Evolutionary conservation across 352 stramenopile genomes (phyloP).

Genomic region (Plasmopara halstedii): DNA sequence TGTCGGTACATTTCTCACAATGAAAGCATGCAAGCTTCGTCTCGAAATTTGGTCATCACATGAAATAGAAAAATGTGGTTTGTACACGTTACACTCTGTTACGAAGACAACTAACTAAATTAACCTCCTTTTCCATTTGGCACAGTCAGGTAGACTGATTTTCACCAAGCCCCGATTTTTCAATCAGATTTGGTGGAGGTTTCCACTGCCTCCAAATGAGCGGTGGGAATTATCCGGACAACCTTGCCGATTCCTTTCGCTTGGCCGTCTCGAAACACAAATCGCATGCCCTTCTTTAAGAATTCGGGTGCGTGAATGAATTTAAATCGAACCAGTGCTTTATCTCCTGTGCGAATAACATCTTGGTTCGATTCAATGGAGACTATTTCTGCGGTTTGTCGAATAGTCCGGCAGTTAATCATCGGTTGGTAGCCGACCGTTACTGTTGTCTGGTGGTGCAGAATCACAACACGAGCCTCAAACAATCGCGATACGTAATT

Average conservation of each 20-base stretch:
- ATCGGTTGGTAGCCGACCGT: constrained; percentile 91
- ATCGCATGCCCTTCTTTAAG: constrained; percentile 92
- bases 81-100: too few relatives aligned
- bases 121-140: too few relatives aligned
- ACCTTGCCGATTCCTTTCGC: constrained; percentile 96
- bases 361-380: constrained; percentile 77
- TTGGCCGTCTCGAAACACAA: constrained; percentile 97
- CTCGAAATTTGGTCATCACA: too few relatives aligned
- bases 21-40: too few relatives aligned
- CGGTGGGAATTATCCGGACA: constrained; percentile 51
- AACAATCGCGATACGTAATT: constrained; percentile 84
- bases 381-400: constrained; percentile 87
- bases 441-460: constrained; percentile 95
- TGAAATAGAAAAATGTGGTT: too few relatives aligned
- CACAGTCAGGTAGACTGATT: too few relatives aligned
- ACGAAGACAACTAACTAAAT: too few relatives aligned
- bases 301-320: constrained; percentile 94
- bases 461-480: constrained; percentile 89
- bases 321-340: constrained; percentile 81
- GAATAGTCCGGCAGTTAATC: constrained; percentile 90
- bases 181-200: too few relatives aligned
- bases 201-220: constrained; percentile 12
- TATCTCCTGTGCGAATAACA: constrained; percentile 87
- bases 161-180: too few relatives aligned
- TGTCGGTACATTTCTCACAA: too few relatives aligned